Percentiles rank a stretch among this genome's conserved stretches.
Conservation (phyloP, 73 alveolate genomes). For the Stentor coeruleus region DNA sequence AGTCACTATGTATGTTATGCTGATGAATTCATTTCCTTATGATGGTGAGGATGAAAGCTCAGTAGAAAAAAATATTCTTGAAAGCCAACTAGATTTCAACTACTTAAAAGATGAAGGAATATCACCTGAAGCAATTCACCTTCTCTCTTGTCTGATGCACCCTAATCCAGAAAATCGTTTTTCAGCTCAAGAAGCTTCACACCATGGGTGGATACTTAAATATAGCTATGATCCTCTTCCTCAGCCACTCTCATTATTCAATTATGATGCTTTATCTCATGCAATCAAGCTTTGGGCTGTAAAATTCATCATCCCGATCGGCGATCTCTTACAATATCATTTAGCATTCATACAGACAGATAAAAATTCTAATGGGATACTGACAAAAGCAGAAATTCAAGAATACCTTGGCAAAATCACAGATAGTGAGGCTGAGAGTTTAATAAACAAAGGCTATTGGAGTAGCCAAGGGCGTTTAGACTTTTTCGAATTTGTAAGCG, state of each 20-base stretch:
- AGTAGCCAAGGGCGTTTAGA: not conserved
- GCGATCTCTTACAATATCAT: not conserved
- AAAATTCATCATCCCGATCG: not conserved
- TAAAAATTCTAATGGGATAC: not conserved
- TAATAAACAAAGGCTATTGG: not conserved
- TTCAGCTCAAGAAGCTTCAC: not conserved
- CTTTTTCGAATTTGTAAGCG: not conserved
- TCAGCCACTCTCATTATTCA: not conserved
- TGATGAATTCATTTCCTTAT: not conserved
- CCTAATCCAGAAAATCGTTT: not conserved
- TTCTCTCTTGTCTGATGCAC: not conserved
- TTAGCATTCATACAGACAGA: not conserved
- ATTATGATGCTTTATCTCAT: not conserved
- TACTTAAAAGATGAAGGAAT: not conserved
- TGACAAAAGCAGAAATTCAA: not conserved
- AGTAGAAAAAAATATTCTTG: not conserved
- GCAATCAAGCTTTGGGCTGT: not conserved
- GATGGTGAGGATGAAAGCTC: conserved; percentile 12
- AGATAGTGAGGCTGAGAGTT: not conserved
- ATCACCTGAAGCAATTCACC: not conserved
- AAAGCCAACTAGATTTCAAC: not conserved
- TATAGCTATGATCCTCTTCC: not conserved
- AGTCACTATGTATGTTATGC: conserved; percentile 19
- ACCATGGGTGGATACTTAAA: not conserved
- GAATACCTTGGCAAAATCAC: not conserved